These are phyloP conservation scores for Zasmidium cellare DNA, from an alignment of 2,329 filamentous ascomycete genomes.

Conservation along the genomic window DNA sequence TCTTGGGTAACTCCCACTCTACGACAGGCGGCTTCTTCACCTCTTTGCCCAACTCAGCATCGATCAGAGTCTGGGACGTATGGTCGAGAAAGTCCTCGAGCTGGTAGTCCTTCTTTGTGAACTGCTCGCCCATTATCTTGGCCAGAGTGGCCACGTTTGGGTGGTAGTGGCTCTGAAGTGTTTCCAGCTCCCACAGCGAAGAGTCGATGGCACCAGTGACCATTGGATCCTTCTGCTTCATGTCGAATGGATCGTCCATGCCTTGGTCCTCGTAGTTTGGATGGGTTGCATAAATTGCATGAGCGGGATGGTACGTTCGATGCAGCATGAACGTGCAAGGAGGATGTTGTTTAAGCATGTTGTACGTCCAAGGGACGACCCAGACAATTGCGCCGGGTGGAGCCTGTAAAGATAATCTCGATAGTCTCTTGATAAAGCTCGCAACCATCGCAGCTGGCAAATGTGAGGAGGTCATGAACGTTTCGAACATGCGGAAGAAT, in stretches of 20 bases:
- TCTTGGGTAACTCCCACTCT: constrained; percentile 91
- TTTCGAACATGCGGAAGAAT: constrained; percentile 90
- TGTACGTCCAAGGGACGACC: constrained; percentile 92
- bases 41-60: constrained; percentile 78
- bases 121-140: constrained; percentile 93
- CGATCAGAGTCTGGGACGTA: constrained; percentile 83
- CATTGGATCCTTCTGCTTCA: constrained; percentile 77
- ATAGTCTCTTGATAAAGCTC: constrained; percentile 93
- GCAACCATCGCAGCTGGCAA: constrained; percentile 87
- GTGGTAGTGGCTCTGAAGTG: constrained; percentile 89
- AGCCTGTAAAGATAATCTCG: constrained; percentile 79
- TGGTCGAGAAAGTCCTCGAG: constrained; percentile 98
- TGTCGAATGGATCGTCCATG: constrained; percentile 74
- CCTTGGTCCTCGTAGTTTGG: constrained; percentile 53
- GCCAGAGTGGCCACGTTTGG: constrained; percentile 93
- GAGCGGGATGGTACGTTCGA: constrained; percentile 51
- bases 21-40: constrained; percentile 85
- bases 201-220: constrained; percentile 85
- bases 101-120: constrained; percentile 92
- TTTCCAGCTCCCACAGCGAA: constrained; percentile 91
- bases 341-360: constrained; percentile 85
- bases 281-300: constrained; percentile 28
- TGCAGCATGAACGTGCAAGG: constrained; percentile 96
- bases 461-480: constrained; percentile 88
- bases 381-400: constrained; percentile 87